phyloP scores from a whole-genome alignment of 306 rosid species.

The Morella rubra region DNA sequence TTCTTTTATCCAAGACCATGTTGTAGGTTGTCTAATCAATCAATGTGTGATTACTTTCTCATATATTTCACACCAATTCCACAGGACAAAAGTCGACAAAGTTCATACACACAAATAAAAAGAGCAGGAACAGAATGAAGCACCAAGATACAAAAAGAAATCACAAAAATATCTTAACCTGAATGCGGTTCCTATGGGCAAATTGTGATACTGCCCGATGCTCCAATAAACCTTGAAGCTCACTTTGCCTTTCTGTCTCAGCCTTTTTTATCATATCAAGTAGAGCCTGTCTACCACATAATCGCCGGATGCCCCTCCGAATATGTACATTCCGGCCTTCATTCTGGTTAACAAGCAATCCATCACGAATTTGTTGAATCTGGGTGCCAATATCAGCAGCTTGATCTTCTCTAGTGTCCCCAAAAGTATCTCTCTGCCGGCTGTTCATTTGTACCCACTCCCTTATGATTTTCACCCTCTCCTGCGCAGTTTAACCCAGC shows the following conservation, averaged over 20 bases:
- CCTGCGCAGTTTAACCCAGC: conserved; percentile 89
- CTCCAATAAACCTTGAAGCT: conserved; percentile 68
- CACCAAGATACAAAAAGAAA: conserved; percentile 13
- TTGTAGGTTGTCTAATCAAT: no score
- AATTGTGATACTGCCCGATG: conserved; percentile 75
- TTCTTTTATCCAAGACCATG: no score
- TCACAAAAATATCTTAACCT: conserved; percentile 49
- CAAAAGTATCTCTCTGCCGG: conserved; percentile 61
- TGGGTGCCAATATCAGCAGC: conserved; percentile 57
- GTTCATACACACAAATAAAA: neutral
- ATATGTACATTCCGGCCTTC: conserved; percentile 58
- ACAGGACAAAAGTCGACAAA: neutral
- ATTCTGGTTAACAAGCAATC: conserved; percentile 58
- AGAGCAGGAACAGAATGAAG: neutral
- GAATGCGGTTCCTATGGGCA: conserved; percentile 96
- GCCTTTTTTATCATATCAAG: conserved; percentile 90
- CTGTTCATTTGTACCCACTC: conserved; percentile 83
- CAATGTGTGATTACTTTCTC: no score
- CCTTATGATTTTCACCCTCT: conserved; percentile 76
- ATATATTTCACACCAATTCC: neutral
- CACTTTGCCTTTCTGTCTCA: conserved; percentile 73
- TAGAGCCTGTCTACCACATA: conserved; percentile 87
- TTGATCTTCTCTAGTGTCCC: conserved; percentile 62
- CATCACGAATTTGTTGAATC: conserved; percentile 58
- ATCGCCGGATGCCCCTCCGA: conserved; percentile 71